A percentile compares a stretch with the other conserved stretches of the same genome.
Conservation (phyloP, 768 basidiomycete genomes). For the Candolleomyces efflorescens region DNA sequence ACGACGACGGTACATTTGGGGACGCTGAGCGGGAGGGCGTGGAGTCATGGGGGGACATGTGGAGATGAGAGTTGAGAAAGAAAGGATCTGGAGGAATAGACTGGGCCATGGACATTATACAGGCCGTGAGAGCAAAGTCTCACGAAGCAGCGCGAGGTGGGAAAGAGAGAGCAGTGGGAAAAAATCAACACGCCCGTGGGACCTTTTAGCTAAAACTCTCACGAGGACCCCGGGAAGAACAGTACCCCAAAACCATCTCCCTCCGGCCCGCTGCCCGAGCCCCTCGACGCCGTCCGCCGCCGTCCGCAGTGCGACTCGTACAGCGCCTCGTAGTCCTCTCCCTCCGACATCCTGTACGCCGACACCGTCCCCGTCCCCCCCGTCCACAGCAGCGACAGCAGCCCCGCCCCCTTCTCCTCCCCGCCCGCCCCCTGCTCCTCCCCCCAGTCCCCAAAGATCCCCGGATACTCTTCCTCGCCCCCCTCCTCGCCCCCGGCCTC, state of each 20-base stretch:
- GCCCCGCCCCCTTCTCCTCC: conserved; percentile 24
- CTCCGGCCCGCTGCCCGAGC: not conserved
- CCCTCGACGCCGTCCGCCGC: conserved; percentile 14
- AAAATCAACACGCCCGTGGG: conserved; percentile 7
- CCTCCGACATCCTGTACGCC: no score
- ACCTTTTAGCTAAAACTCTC: conserved; percentile 9
- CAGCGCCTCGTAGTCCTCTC: conserved; percentile 34
- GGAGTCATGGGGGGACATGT: conserved; percentile 29
- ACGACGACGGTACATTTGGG: conserved; percentile 23
- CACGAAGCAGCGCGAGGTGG: conserved; percentile 36
- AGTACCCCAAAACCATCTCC: conserved; percentile 11
- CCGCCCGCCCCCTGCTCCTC: no score
- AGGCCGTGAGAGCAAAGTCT: conserved; percentile 42
- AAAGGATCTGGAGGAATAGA: conserved; percentile 31
- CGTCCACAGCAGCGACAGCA: conserved; percentile 30
- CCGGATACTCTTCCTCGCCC: conserved; percentile 22
- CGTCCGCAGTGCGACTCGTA: conserved; percentile 27
- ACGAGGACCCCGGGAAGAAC: conserved; percentile 9
- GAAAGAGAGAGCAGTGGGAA: conserved; percentile 19
- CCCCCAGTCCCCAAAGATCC: no score
- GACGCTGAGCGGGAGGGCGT: conserved; percentile 15
- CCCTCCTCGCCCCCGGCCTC: conserved; percentile 17
- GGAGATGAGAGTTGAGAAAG: conserved; percentile 42
- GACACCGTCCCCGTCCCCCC: conserved; percentile 31
- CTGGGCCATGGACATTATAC: conserved; percentile 40